These are phyloP conservation scores for Teratosphaeria viscida DNA, from an alignment of 2,329 filamentous ascomycete genomes.

Conservation along the genomic window DNA sequence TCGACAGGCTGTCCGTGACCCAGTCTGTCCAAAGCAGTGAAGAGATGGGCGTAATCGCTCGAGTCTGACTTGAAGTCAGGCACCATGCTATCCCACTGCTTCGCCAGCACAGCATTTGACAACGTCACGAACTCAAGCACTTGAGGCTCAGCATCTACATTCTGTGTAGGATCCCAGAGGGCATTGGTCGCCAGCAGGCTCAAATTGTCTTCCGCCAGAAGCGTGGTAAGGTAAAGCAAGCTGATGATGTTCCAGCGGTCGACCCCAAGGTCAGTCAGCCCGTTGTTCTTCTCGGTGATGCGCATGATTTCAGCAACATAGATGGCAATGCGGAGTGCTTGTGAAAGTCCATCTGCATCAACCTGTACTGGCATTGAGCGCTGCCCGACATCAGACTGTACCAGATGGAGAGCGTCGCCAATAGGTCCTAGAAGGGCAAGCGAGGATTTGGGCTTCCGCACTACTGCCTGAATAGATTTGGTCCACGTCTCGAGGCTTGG, in stretches of 20 bases:
- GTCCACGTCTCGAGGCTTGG: constrained; percentile 49
- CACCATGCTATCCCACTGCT: constrained; percentile 10
- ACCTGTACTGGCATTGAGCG: constrained; percentile 11
- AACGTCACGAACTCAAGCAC: constrained; percentile 44
- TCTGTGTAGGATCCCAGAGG: constrained; percentile 34
- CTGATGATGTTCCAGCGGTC: constrained; percentile 34
- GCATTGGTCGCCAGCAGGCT: constrained; percentile 46
- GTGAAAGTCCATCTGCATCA: constrained; percentile 60
- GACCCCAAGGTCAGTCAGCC: background rate
- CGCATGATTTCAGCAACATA: constrained; percentile 43
- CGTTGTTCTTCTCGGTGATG: constrained; percentile 21
- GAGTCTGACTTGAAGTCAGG: background rate
- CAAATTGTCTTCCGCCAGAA: constrained; percentile 51
- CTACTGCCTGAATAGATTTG: constrained; percentile 47
- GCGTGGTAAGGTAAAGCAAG: constrained; percentile 43
- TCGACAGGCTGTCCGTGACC: background rate
- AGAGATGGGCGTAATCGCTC: constrained; percentile 2
- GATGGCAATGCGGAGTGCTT: constrained; percentile 63
- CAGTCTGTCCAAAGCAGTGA: constrained; percentile 6
- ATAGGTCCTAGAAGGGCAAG: constrained; percentile 65
- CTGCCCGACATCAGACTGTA: constrained; percentile 25
- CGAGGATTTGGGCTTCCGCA: constrained; percentile 48
- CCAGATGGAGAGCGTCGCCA: constrained; percentile 58
- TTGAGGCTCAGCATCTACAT: constrained; percentile 39
- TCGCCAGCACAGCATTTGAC: constrained; percentile 37